Base-by-base conservation (phyloP, 2,329 filamentous ascomycete species). In the Fusarium acutatum region DNA sequence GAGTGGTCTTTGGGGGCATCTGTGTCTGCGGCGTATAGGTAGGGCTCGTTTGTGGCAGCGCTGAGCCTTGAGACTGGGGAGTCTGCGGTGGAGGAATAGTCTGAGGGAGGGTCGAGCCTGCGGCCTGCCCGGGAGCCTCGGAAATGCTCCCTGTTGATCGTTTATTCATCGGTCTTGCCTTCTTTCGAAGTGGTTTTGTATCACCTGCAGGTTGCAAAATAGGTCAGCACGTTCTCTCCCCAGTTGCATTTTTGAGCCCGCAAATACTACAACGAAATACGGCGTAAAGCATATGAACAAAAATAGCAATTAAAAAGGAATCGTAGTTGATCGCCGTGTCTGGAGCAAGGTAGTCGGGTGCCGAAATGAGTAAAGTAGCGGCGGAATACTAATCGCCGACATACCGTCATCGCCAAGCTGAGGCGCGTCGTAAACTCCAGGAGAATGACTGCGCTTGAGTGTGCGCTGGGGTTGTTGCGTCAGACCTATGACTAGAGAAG, bases 401-500 rank as follows among this genome's bases (percentile, higher is more conserved):
- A 85, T 92, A 95, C 93, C 91, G 88, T 93, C 90, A 85, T 93
- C 89, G 86, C 90, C 91, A 81, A 89, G 74, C 71, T 78, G 77
- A 67, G 75, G 72, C 69, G 74, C 88, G 82, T 86, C 87, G 83
- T 91, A 90, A 67, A 82, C 84, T 78, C 93, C 90, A 78, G 93
- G 92, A 75, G 94, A 95, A 74, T 93, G 91, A 86, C 90, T 93
- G 82, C 94, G 90, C 86, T 97, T 97, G 78, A 92, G 85, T 77
- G 93, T 93, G 82, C 93, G 91, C 75, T 91, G 79, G 83, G 81
- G 85, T 86, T 82, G 85, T 77, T 83, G 83, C 81, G 83, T 85
- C 82, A 83, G 82, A 83, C 84, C 90, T 88, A 75, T 67, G 34
- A 64, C 63, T 70, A 64, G 28, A 28, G 13, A 59, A 56, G 46